These are phyloP conservation scores for Leccinum ochraceum DNA, from an alignment of 768 basidiomycete species.

Conservation along the genomic window DNA sequence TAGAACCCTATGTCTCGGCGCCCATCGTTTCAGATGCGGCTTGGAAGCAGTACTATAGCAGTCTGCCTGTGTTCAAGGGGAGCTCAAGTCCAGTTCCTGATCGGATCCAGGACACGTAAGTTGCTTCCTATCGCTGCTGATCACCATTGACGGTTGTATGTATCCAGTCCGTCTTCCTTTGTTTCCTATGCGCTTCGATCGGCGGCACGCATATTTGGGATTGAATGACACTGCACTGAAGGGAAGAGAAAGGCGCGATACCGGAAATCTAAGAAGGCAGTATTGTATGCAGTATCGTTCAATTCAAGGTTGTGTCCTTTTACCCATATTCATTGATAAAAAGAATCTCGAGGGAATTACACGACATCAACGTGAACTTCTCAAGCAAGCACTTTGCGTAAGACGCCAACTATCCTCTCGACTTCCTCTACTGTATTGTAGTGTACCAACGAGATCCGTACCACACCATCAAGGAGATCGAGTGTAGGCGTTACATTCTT, in stretches of 20 bases:
- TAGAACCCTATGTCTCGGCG: constrained; percentile 51
- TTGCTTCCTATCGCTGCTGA: neutral
- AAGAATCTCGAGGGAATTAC: neutral
- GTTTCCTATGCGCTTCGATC: too few species aligned
- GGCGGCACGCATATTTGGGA: too few species aligned
- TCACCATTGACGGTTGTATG: too few species aligned
- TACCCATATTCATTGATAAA: too few species aligned
- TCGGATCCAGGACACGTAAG: constrained; percentile 44
- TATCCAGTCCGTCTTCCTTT: too few species aligned
- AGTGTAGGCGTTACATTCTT: constrained; percentile 54
- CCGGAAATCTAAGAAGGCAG: too few species aligned
- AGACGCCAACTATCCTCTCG: constrained; percentile 52
- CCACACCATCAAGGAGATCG: constrained; percentile 63
- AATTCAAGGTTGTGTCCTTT: too few species aligned
- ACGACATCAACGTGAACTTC: neutral
- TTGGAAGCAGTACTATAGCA: constrained; percentile 47
- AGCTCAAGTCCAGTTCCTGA: constrained; percentile 40
- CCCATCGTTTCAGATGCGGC: constrained; percentile 52
- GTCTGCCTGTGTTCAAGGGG: constrained; percentile 44
- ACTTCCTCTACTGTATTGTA: constrained; percentile 80
- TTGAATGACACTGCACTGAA: too few species aligned
- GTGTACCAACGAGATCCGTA: constrained; percentile 76
- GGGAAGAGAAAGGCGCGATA: too few species aligned
- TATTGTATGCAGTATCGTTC: too few species aligned
- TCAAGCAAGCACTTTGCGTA: constrained; percentile 50